Base-by-base conservation (phyloP, 441 rosid species). In the Eugenia klotzschiana region DNA sequence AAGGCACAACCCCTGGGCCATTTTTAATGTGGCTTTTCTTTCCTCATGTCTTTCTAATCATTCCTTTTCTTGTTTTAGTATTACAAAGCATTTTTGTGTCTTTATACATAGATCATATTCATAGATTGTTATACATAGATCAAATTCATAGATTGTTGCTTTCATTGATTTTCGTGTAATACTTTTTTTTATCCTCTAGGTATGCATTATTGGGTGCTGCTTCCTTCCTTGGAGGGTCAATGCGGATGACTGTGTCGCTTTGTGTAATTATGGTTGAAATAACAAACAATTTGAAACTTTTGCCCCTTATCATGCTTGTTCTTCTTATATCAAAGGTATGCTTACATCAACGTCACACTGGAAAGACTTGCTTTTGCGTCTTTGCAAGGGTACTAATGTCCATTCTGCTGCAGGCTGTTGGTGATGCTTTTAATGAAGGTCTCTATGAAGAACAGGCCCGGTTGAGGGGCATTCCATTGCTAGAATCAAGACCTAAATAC, bases 231-330 rank as follows among this genome's bases (percentile, higher is more conserved):
- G 98, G 98, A 46, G 99, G 99, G 86, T 97, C 98, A 82, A 95
- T 95, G 98, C 91, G 99, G 83, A 96, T 97, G 97, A 97, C 99
- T 22, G 99, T 97, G 79, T 93, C 99, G 49, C 90, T 97, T 51
- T 97, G 99, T 88, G 99, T 95, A 80, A 95, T 97, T 56, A 95
- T 95, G 98, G 98, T 97, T 86, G 99, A 97, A 92, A 95, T 97
- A 89, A 92, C 98, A 74, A 97, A 97, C 88, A 97, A 95, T 86
- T 91, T 97, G 89, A 93, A 95, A 83, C 93, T 97, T 74, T 87
- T 97, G 83, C 99, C 99, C 85, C 95, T 97, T 43, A 97, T 96
- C 85, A 97, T 95, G 99, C 94, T 95, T 88, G 98, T 97, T 90
- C 98, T 97, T 87, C 99, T 97, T 79, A 93, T 97, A 88, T 95